Percentiles rank a stretch among this genome's conserved stretches.
Conservation (phyloP, 495 filamentous ascomycete species). For the Tetracladium marchalianum region DNA sequence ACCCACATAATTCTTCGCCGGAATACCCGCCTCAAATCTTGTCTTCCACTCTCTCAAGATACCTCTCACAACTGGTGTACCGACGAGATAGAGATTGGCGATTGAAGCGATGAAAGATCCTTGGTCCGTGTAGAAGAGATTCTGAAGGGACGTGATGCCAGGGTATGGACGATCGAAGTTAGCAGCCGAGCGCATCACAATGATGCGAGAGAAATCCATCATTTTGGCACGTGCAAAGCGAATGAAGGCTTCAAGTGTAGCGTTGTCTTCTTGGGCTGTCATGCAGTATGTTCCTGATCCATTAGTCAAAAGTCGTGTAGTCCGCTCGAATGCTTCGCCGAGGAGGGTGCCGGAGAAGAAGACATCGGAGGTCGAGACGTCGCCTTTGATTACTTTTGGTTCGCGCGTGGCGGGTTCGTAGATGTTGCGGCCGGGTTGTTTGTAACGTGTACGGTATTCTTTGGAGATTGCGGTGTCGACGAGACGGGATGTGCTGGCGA, state of each 20-base stretch:
- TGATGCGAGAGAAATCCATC: slow-evolving; percentile 55
- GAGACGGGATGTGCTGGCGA: slow-evolving; percentile 44
- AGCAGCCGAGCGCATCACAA: slow-evolving; percentile 60
- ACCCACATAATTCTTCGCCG: slow-evolving; percentile 56
- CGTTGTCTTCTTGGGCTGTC: slow-evolving; percentile 64
- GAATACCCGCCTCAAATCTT: slow-evolving; percentile 46
- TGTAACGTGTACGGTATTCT: slow-evolving; percentile 49
- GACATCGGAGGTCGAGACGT: slow-evolving; percentile 60
- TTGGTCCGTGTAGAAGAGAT: slow-evolving; percentile 48
- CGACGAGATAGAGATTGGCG: slow-evolving; percentile 58
- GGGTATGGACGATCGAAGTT: slow-evolving; percentile 63
- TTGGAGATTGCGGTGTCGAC: slow-evolving; percentile 39
- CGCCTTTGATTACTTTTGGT: slow-evolving; percentile 52
- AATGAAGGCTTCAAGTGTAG: slow-evolving; percentile 52
- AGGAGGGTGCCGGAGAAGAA: slow-evolving; percentile 55
- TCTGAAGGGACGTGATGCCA: slow-evolving; percentile 38
- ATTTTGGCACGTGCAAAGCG: slow-evolving; percentile 39
- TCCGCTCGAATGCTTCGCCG: slow-evolving; percentile 50
- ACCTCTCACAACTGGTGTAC: slow-evolving; percentile 57
- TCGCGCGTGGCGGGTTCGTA: slow-evolving; percentile 29
- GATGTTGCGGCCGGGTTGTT: slow-evolving; percentile 18
- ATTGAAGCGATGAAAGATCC: slow-evolving; percentile 51
- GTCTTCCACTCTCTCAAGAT: slow-evolving; percentile 49
- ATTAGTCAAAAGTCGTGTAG: slow-evolving; percentile 51
- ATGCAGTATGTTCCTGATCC: slow-evolving; percentile 56